Evolutionary conservation across 169 alveolate genomes (phyloP).

Genomic region (Perkinsus marinus): DNA sequence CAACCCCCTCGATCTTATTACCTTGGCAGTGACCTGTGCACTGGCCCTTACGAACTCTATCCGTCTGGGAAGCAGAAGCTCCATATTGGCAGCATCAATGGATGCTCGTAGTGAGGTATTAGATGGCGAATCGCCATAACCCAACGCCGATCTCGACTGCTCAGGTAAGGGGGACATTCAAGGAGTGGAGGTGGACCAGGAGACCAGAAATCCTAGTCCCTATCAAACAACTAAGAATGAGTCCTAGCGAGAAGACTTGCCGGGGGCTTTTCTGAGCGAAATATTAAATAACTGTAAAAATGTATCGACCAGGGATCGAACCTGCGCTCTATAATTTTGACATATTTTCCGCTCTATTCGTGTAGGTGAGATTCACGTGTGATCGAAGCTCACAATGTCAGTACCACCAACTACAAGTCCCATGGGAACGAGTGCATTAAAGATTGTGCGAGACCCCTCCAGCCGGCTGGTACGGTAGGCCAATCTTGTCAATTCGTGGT

Average conservation of each 20-base stretch:
- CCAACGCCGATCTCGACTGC: not conserved
- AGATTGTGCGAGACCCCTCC: not conserved
- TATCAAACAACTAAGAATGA: not conserved
- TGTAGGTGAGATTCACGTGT: too few species aligned
- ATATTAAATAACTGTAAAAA: too few species aligned
- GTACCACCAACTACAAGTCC: not conserved
- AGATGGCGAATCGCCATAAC: not conserved
- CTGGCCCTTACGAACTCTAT: not conserved
- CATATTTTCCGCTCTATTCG: too few species aligned
- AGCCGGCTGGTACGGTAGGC: not conserved
- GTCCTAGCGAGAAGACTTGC: too few species aligned
- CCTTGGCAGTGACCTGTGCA: not conserved
- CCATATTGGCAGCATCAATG: not conserved
- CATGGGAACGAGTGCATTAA: not conserved
- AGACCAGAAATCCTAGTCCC: not conserved
- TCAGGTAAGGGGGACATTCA: not conserved
- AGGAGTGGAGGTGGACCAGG: not conserved
- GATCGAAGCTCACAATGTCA: too few species aligned
- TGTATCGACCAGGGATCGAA: too few species aligned
- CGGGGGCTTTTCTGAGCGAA: too few species aligned
- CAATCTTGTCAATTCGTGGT: not conserved
- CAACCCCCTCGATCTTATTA: not conserved
- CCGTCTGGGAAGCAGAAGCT: not conserved
- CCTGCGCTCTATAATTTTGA: too few species aligned
- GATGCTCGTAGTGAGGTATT: not conserved